Base-by-base conservation (phyloP, 805 yeast genomes). In the Saccharomyces paradoxus region DNA sequence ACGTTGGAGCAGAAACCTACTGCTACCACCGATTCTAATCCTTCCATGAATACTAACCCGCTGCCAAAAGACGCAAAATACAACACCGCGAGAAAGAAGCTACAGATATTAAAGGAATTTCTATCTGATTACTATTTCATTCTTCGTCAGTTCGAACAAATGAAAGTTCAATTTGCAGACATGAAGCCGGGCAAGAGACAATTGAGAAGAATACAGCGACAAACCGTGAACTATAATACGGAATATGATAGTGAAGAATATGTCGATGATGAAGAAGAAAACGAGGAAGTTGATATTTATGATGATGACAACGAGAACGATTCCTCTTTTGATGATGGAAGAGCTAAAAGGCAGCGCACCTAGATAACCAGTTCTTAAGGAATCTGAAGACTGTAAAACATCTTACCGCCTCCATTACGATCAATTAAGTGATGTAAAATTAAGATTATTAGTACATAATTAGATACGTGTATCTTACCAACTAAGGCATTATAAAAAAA, bases 71-170 rank as follows among this genome's bases (percentile, higher is more conserved):
- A 58, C 49, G 52, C 58, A n/a, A 58, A 56, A 31, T 60, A 56
- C 32, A 62, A 63, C 41, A 49, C 56, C 3, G 52, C 64, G 8
- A 60, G 62, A 51, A 56, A 56, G 6, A 59, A 55, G 48, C 26
- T 63, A 46, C 47, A 55, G 21, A 54, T 60, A 7, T 49, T 64
- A 28, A 56, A 54, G 21, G 64, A 62, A 17, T 62, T 59, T 48
- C 37, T 64, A n/a, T 29, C 50, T 2, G 57, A 58, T 22, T 41
- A 61, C 29, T 55, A 54, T 22, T 55, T 51, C 50, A 72, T 89
- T 37, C 75, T 87, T 59, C 59, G 71, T n/a, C 88, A 84, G 64
- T 86, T 75, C 67, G 87, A 84, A 70, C 74, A 76, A 57, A 74
- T 89, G 63, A 80, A 79, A 66, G 82, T 86, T 12, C 79, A 75